These are phyloP conservation scores for Lachnellula arida DNA, from an alignment of 2,329 filamentous ascomycete genomes.

Conservation along the genomic window DNA sequence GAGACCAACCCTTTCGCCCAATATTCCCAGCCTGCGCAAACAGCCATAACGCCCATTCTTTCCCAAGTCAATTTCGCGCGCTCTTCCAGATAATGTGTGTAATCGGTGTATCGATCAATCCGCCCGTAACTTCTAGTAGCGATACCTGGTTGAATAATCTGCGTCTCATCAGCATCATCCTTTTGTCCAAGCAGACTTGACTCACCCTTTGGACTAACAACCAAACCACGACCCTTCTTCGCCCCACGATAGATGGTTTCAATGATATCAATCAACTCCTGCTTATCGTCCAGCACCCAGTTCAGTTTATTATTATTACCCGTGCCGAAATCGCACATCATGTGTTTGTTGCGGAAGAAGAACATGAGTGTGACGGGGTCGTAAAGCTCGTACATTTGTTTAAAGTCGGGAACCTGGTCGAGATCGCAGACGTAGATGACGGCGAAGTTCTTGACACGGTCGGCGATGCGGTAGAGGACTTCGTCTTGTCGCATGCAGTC, in stretches of 20 bases:
- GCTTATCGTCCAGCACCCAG: conserved; percentile 95
- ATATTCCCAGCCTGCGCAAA: conserved; percentile 1
- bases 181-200: neutral
- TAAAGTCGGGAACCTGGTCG: conserved; percentile 87
- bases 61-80: neutral
- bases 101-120: no score
- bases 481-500: conserved; percentile 85
- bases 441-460: conserved; percentile 88
- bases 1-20: conserved; percentile 35
- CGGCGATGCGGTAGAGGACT: conserved; percentile 89
- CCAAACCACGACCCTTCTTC: conserved; percentile 94
- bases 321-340: conserved; percentile 97
- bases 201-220: conserved; percentile 81
- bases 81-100: neutral
- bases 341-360: conserved; percentile 98
- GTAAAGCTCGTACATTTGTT: conserved; percentile 91
- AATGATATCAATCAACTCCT: conserved; percentile 96
- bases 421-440: conserved; percentile 93
- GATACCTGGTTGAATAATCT: conserved; percentile 63
- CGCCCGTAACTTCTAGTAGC: conserved; percentile 45
- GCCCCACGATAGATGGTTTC: conserved; percentile 98
- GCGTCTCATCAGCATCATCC: conserved; percentile 7
- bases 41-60: conserved; percentile 7
- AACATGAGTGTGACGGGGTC: conserved; percentile 95
- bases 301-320: conserved; percentile 99